Base-by-base conservation (phyloP, 345 rosid species). In the Gynandropsis gynandra region DNA sequence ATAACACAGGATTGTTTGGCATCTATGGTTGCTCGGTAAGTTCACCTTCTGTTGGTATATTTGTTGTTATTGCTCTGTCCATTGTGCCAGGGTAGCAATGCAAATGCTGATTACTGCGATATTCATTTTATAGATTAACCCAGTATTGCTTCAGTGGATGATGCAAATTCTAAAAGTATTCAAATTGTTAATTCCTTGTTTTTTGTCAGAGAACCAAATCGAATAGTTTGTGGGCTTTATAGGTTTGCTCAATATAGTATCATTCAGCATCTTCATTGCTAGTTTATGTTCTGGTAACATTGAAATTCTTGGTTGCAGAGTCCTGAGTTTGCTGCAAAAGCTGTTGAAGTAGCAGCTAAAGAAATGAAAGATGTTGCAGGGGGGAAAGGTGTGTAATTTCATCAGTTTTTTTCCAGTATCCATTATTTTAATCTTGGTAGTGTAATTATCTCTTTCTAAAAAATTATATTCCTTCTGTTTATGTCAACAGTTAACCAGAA, bases 21-120 rank as follows among this genome's bases (percentile, higher is more conserved):
- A 80, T 85, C 68, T 69, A 82, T 68, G 81, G 81, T 45, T 70
- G 75, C 76, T 77, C 89, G 24, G 89, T 81, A 66, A 76, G 84
- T 41, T 53, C 57, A 56, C 1, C 24, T 15, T 27, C 39, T 36
- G 18, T 52, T 12, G 5, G 9, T 15, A 17, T 10, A 24, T 2
- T 24, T 5, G 5, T 24, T 24, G 5, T 24, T 5, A 24, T 24
- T 24, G 29, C 29, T 24, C 29, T 24, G 29, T 5, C 29, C 29
- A 24, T 24, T 24, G 29, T 24, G 29, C 5, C 29, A 24, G 5
- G 5, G 2, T 24, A 2, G 39, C 35, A 13, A 21, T 58, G 29
- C 31, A 44, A 10, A 12, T 36, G 46, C n/a, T 41, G 29, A 34
- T 33, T 40, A 16, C n/a, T 19, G 19, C 41, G 31, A 15, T 47